Evolutionary conservation across 2,329 filamentous ascomycete genomes (phyloP).

Genomic region (Fusarium aywerte): DNA sequence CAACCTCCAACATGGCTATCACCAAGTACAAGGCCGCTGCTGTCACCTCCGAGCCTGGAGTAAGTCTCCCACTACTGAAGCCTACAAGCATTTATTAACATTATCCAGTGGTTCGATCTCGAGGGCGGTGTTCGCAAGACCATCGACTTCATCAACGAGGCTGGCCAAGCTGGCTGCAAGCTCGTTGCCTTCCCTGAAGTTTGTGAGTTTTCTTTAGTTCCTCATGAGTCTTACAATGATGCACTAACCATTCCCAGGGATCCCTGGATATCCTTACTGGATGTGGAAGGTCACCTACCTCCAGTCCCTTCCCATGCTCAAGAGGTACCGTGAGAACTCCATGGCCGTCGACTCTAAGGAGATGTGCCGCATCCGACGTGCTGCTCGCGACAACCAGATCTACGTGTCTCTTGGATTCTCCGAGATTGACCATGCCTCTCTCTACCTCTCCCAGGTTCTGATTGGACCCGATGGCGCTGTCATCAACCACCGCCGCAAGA

Average conservation of each 20-base stretch:
- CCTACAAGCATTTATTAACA: constrained; percentile 1
- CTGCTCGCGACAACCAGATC: constrained; percentile 56
- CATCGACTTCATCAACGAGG: constrained; percentile 65
- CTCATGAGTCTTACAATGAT: accelerated
- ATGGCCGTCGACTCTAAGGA: constrained; percentile 53
- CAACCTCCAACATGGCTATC: constrained; percentile 28
- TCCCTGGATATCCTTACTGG: constrained; percentile 64
- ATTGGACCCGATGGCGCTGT: constrained; percentile 61
- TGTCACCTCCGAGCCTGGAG: constrained; percentile 39
- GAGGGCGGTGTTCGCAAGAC: constrained; percentile 66
- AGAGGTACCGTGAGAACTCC: constrained; percentile 55
- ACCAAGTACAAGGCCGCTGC: constrained; percentile 44
- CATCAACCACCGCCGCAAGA: constrained; percentile 60
- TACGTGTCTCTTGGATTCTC: constrained; percentile 62
- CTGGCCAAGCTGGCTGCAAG: constrained; percentile 63
- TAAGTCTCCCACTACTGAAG: accelerated
- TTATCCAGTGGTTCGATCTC: constrained; percentile 64
- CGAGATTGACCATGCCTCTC: constrained; percentile 57
- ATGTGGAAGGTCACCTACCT: constrained; percentile 51
- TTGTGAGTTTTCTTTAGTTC: constrained; percentile 40
- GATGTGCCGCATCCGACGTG: constrained; percentile 56
- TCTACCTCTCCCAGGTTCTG: constrained; percentile 63
- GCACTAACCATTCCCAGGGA: constrained; percentile 45
- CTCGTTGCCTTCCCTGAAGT: constrained; percentile 66
- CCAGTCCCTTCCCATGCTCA: constrained; percentile 49